Conservation (phyloP, 2,329 filamentous ascomycete genomes). For the Pseudogymnoascus sp. region DNA sequence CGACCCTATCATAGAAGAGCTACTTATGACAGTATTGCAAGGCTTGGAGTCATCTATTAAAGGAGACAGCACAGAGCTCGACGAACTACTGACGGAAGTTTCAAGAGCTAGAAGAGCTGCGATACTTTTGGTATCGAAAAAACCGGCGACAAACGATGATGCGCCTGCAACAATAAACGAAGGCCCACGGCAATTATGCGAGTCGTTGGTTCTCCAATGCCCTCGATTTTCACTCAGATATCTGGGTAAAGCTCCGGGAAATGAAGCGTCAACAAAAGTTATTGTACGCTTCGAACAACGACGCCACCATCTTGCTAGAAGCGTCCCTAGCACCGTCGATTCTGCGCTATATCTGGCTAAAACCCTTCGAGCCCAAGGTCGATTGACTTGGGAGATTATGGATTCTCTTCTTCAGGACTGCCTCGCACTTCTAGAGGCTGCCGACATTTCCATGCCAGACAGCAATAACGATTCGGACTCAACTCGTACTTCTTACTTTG, state of each 20-base stretch:
- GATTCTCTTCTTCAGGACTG: conserved; percentile 52
- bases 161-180: conserved; percentile 5
- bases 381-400: conserved; percentile 44
- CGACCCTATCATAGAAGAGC: conserved; percentile 31
- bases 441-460: conserved; percentile 29
- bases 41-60: conserved; percentile 51
- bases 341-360: conserved; percentile 51
- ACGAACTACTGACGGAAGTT: conserved; percentile 51
- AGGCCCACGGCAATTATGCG: conserved; percentile 35
- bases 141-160: conserved; percentile 18
- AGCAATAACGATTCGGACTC: conserved; percentile 20
- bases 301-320: conserved; percentile 38
- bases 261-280: conserved; percentile 46
- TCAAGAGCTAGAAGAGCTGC: conserved; percentile 47
- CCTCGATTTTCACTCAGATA: conserved; percentile 54
- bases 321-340: conserved; percentile 50
- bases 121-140: conserved; percentile 37
- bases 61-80: conserved; percentile 50
- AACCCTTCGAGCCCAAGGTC: conserved; percentile 39
- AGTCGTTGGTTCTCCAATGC: conserved; percentile 48
- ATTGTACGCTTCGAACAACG: conserved; percentile 54
- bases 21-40: conserved; percentile 43
- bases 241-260: conserved; percentile 49
- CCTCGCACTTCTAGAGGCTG: conserved; percentile 43
- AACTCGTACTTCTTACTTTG: conserved; percentile 40